Evolutionary conservation across 208 protist genomes (phyloP).

Genomic region (Perkinsela sp.): DNA sequence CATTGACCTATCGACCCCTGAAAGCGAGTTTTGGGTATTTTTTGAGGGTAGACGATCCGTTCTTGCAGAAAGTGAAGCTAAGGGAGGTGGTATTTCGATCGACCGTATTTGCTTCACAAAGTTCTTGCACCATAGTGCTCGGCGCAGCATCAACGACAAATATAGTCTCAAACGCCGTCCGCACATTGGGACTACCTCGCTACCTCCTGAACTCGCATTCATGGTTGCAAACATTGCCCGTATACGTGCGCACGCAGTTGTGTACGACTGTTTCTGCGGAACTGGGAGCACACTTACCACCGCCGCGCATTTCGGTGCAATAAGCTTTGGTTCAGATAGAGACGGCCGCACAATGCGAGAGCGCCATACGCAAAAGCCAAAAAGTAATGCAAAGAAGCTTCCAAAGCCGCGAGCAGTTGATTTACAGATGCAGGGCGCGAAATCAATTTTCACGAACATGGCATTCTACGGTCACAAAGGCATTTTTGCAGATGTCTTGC

Average conservation of each 20-base stretch:
- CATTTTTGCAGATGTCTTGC: background rate
- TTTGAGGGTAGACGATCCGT: background rate
- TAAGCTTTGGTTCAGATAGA: conserved; percentile 55
- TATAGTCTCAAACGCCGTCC: conserved; percentile 50
- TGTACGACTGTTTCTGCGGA: conserved; percentile 73
- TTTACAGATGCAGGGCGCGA: background rate
- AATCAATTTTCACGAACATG: conserved; percentile 6
- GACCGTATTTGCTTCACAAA: background rate
- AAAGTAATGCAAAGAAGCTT: background rate
- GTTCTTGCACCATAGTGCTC: conserved; percentile 1
- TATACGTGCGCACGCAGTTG: conserved; percentile 16
- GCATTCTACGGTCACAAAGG: background rate
- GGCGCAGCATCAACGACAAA: conserved; percentile 15
- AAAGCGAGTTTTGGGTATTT: background rate
- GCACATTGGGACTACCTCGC: conserved; percentile 79
- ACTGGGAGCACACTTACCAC: conserved; percentile 57
- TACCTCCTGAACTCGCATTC: conserved; percentile 71
- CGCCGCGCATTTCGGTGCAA: conserved; percentile 43
- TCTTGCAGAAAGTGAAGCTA: background rate
- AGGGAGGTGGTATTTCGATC: background rate
- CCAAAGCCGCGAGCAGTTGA: conserved; percentile 3
- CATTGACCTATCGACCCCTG: background rate
- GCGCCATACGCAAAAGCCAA: conserved; percentile 8
- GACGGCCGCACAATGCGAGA: conserved; percentile 49
- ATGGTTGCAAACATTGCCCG: conserved; percentile 62